A percentile compares a stretch with the other conserved stretches of the same genome.
Conservation (phyloP, 2,329 filamentous ascomycete genomes). For the Allantophomopsis lycopodina region DNA sequence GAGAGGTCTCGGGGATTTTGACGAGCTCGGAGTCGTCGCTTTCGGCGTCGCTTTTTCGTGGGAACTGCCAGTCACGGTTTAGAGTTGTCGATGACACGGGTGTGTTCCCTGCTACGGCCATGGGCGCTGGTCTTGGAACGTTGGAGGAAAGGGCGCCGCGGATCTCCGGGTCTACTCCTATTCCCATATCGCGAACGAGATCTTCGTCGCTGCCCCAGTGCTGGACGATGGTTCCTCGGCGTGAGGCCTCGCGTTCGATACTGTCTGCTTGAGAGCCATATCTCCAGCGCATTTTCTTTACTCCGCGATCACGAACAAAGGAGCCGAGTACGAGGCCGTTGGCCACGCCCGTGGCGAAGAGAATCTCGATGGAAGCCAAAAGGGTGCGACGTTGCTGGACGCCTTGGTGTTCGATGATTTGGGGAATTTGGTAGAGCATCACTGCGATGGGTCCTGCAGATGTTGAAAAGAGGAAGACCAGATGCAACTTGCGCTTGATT, state of each 20-base stretch:
- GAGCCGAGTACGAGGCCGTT: conserved; percentile 86
- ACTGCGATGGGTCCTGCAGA: conserved; percentile 70
- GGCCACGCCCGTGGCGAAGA: conserved; percentile 76
- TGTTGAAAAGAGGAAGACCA: conserved; percentile 70
- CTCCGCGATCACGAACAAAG: conserved; percentile 78
- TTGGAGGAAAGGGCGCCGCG: conserved; percentile 13
- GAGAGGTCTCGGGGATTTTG: conserved; percentile 10
- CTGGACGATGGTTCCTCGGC: conserved; percentile 36
- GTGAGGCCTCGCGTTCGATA: conserved; percentile 32
- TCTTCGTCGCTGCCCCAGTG: conserved; percentile 89
- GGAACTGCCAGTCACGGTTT: conserved; percentile 15
- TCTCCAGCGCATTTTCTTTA: conserved; percentile 80
- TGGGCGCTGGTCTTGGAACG: conserved; percentile 15
- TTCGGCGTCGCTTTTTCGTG: conserved; percentile 13
- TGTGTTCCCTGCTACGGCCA: conserved; percentile 13
- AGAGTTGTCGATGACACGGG: conserved; percentile 3
- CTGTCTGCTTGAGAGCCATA: conserved; percentile 47
- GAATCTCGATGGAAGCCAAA: conserved; percentile 77
- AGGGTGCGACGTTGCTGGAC: conserved; percentile 80
- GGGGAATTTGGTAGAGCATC: conserved; percentile 69
- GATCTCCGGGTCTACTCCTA: conserved; percentile 44
- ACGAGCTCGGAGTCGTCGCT: conserved; percentile 28
- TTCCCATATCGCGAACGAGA: conserved; percentile 66
- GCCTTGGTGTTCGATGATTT: conserved; percentile 57
- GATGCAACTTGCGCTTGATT: conserved; percentile 63